Conservation (phyloP, 2,329 filamentous ascomycete genomes). For the Aspergillus costaricaensis region DNA sequence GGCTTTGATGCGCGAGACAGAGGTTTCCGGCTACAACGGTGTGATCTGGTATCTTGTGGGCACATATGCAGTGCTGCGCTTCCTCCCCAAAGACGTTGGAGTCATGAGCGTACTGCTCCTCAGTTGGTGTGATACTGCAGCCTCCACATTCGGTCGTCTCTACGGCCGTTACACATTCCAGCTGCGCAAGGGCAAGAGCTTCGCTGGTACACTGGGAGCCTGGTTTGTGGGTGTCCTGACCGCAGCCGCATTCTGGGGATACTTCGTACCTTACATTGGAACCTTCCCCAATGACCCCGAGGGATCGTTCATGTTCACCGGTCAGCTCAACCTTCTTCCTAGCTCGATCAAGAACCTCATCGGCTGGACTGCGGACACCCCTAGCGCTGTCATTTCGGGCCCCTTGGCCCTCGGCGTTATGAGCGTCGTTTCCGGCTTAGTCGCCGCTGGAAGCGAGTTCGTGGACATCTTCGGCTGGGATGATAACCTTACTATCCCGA, state of each 20-base stretch:
- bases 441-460: conserved; percentile 85
- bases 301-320: conserved; percentile 79
- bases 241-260: conserved; percentile 85
- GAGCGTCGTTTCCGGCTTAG: conserved; percentile 83
- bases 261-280: conserved; percentile 69
- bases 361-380: conserved; percentile 59
- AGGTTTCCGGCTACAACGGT: conserved; percentile 91
- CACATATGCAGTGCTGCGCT: conserved; percentile 79
- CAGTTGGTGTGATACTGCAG: conserved; percentile 97
- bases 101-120: conserved; percentile 87
- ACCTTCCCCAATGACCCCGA: conserved; percentile 68
- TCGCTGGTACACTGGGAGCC: conserved; percentile 85
- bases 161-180: conserved; percentile 88
- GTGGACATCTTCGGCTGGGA: conserved; percentile 93
- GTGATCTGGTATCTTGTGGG: conserved; percentile 96
- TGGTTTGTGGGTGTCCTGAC: conserved; percentile 80
- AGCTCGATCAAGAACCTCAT: conserved; percentile 58
- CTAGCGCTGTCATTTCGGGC: conserved; percentile 64
- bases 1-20: conserved; percentile 94
- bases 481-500: conserved; percentile 95
- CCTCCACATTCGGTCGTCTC: conserved; percentile 86
- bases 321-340: conserved; percentile 69
- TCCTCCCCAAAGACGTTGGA: conserved; percentile 90
- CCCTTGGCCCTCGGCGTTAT: conserved; percentile 73
- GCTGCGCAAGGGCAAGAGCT: conserved; percentile 82